Base-by-base conservation (phyloP, 2,329 filamentous ascomycete genomes). In the Talaromyces sp. region DNA sequence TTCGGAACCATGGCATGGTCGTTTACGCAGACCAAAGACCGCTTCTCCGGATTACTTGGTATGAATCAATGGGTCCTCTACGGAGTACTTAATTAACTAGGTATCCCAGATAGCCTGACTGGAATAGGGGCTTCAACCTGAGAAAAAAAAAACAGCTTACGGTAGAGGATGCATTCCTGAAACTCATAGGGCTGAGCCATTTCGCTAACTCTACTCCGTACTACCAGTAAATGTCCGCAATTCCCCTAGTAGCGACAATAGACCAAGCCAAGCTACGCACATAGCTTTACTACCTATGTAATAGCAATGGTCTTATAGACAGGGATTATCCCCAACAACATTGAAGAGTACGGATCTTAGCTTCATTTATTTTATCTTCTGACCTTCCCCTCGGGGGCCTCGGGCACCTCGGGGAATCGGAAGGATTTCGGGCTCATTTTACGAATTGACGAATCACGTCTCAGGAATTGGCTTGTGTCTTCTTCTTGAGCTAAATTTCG, bases 161-260 rank as follows among this genome's bases (percentile, higher is more conserved):
- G n/a, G n/a, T n/a, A 48, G 45, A 19, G 33, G n/a, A 10, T 17
- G 7, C 45, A 48, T 33, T 48, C 19, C 25, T 48, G 45, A 48
- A 48, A 48, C 45, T 7, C 45, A 48, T 48, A 48, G 45, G 45
- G 45, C 45, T 48, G 45, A 48, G 28, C 45, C 19, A 48, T 33
- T n/a, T 48, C 19, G n/a, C n/a, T n/a, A n/a, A n/a, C n/a, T n/a
- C n/a, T n/a, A n/a, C n/a, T n/a, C n/a, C n/a, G n/a, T n/a, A n/a
- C 28, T 48, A 33, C 2, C 28, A 17, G 28, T n/a, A n/a, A n/a
- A n/a, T n/a, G n/a, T n/a, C n/a, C n/a, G n/a, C n/a, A n/a, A n/a
- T n/a, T n/a, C 33, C 31, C 11, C 5, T 35, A 10, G 17, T 35
- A 33, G 11, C 19, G 9, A n/a, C 25, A 28, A 28, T 28, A 7